Percentiles rank a stretch among this genome's conserved stretches.
phyloP scores from a whole-genome alignment of 306 rosid genomes.

The Sphenostylis stenocarpa region DNA sequence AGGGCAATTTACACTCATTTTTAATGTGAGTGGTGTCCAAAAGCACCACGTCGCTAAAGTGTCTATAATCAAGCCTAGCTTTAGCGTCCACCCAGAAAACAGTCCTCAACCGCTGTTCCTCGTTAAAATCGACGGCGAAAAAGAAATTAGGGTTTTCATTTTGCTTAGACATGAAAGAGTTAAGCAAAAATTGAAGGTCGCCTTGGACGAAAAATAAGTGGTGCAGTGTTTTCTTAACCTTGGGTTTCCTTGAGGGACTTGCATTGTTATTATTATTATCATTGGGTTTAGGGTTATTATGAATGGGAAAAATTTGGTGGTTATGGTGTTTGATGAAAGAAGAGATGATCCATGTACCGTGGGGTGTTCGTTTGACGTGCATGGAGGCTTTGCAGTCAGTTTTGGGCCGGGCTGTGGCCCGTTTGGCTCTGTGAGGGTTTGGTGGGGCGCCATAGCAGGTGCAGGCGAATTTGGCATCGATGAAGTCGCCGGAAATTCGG shows the following conservation, averaged over 20 bases:
- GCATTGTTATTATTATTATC: not conserved
- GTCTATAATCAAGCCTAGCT: constrained; percentile 66
- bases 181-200: constrained; percentile 57
- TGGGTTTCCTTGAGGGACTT: not conserved
- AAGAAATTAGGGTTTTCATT: constrained; percentile 60
- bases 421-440: constrained; percentile 18
- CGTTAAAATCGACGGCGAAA: constrained; percentile 60
- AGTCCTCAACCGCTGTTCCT: constrained; percentile 57
- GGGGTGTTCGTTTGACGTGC: constrained; percentile 79
- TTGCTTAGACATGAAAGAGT: constrained; percentile 60
- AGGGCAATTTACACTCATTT: constrained; percentile 68
- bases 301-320: constrained; percentile 65
- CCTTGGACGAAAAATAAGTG: constrained; percentile 54
- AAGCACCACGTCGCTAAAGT: constrained; percentile 63
- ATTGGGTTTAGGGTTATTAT: not conserved
- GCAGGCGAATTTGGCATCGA: constrained; percentile 89
- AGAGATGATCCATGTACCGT: constrained; percentile 77
- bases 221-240: constrained; percentile 11
- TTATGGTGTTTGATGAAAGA: constrained; percentile 76
- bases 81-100: constrained; percentile 82
- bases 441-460: constrained; percentile 53
- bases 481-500: constrained; percentile 73
- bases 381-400: constrained; percentile 85
- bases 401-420: constrained; percentile 41
- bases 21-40: constrained; percentile 66